phyloP scores from a whole-genome alignment of 129 eudicot genomes.

The Chrysanthemum seticuspe region DNA sequence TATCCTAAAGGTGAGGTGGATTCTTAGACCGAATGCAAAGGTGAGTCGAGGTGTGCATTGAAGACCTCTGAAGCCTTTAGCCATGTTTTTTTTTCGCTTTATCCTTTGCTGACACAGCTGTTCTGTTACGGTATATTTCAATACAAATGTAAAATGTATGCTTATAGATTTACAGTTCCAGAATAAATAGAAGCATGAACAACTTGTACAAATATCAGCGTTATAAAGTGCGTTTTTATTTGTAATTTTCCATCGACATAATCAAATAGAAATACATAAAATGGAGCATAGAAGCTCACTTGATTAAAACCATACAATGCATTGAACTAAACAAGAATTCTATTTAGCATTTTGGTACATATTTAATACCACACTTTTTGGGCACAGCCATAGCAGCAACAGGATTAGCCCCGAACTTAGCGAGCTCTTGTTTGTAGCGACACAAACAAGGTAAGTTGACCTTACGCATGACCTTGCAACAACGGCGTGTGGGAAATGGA shows the following conservation, averaged over 20 bases:
- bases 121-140: background rate
- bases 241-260: background rate
- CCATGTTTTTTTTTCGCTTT: too few relatives aligned
- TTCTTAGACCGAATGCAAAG: background rate
- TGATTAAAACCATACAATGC: constrained; percentile 2
- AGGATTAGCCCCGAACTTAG: constrained; percentile 45
- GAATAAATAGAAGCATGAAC: background rate
- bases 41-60: background rate
- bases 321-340: background rate
- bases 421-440: constrained; percentile 39
- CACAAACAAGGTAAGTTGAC: constrained; percentile 52
- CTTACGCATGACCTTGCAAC: constrained; percentile 44
- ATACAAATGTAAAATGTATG: background rate
- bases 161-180: background rate
- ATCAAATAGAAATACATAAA: constrained; percentile 10
- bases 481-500: constrained; percentile 36
- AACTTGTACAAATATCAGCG: background rate
- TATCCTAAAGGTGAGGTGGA: background rate
- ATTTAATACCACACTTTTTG: constrained; percentile 34
- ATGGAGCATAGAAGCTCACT: constrained; percentile 27
- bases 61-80: background rate
- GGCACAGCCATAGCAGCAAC: constrained; percentile 50
- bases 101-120: too few relatives aligned
- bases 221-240: too few relatives aligned
- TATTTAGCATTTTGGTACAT: constrained; percentile 28